These are phyloP conservation scores for Pythium utonaiense DNA, from an alignment of 352 stramenopile species.

Conservation along the genomic window DNA sequence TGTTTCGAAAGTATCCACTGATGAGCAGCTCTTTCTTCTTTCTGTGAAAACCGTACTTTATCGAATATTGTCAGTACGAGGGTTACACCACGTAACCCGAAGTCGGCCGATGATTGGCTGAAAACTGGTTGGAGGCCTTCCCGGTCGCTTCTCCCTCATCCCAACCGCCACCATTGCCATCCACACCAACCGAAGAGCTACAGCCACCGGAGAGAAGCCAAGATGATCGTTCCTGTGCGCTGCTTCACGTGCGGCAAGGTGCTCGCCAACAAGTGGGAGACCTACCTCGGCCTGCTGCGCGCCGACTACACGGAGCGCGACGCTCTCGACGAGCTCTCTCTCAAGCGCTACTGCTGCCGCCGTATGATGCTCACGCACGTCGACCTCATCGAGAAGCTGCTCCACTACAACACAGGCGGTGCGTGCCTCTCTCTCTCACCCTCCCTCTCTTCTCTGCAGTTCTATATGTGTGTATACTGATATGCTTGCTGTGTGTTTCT, in stretches of 20 bases:
- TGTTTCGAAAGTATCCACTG: constrained; percentile 5
- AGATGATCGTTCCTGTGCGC: constrained; percentile 98
- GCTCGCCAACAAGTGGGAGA: constrained; percentile 99
- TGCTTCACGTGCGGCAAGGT: constrained; percentile 99
- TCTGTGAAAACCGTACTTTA: constrained; percentile 6
- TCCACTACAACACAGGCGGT: constrained; percentile 99
- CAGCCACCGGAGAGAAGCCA: background rate
- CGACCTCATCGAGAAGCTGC: constrained; percentile 99
- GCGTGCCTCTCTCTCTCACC: constrained; percentile 13
- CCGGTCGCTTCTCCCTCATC: background rate
- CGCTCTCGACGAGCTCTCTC: constrained; percentile 96
- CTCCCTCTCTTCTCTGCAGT: too few relatives aligned
- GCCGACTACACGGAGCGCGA: constrained; percentile 97
- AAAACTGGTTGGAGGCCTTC: constrained; percentile 15
- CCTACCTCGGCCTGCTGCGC: constrained; percentile 96
- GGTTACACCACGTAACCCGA: background rate
- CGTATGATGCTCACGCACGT: constrained; percentile 99
- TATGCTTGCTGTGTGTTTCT: constrained; percentile 1
- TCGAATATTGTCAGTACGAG: background rate
- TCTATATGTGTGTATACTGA: too few relatives aligned
- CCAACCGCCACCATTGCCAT: constrained; percentile 3
- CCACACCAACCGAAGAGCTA: background rate
- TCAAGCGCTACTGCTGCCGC: constrained; percentile 99
- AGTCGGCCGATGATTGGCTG: constrained; percentile 8
- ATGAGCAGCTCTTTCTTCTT: background rate